A percentile compares a stretch with the other conserved stretches of the same genome.
Conservation (phyloP, 1,284 basidiomycete genomes). For the Tilletia walkeri region DNA sequence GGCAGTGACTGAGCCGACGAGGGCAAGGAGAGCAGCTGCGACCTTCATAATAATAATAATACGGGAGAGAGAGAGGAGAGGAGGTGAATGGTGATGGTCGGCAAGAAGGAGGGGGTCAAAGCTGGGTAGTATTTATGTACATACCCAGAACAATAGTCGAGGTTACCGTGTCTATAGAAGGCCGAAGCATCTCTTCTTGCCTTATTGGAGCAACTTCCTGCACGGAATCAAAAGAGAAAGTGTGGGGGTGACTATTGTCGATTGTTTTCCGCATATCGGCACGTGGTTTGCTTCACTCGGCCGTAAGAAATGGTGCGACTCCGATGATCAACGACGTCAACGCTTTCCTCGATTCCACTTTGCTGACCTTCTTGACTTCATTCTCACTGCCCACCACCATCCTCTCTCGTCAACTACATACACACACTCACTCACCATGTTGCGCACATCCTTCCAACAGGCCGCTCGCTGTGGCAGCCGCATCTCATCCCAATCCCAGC, state of each 20-base stretch:
- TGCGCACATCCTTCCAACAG: neutral
- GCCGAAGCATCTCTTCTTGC: too few species aligned
- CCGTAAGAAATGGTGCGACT: too few species aligned
- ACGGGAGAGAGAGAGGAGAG: neutral
- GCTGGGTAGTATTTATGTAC: neutral
- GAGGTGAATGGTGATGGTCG: neutral
- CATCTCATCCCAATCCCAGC: neutral
- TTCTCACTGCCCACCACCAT: too few species aligned
- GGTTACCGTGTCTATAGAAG: too few species aligned
- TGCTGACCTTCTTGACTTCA: too few species aligned
- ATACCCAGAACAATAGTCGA: too few species aligned
- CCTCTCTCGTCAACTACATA: too few species aligned
- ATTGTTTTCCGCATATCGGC: too few species aligned
- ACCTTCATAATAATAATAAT: neutral
- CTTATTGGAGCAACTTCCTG: too few species aligned
- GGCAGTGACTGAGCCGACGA: neutral
- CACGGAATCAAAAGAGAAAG: too few species aligned
- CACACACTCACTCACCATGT: neutral
- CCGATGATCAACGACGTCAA: neutral
- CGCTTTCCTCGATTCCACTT: neutral
- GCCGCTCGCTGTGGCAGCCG: conserved; percentile 9
- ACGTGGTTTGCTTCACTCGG: too few species aligned
- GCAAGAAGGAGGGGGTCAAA: neutral
- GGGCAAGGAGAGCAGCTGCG: neutral
- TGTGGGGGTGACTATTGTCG: too few species aligned